Evolutionary conservation across 2,329 filamentous ascomycete genomes (phyloP).

Genomic region (Fusarium sarcochroum): DNA sequence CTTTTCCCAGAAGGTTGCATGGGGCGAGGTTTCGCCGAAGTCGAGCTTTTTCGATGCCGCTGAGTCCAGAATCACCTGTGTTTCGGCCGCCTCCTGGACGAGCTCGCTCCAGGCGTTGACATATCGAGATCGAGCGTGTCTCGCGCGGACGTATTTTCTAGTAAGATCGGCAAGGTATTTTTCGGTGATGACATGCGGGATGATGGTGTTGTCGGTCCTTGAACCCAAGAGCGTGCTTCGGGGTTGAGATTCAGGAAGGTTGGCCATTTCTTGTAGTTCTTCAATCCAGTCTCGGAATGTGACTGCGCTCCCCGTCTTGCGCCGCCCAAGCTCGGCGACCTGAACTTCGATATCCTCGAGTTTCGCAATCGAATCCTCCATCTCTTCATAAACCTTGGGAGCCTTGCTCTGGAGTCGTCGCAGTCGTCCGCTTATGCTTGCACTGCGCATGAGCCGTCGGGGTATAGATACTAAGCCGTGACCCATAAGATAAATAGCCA

Average conservation of each 20-base stretch:
- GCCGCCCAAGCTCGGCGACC: conserved; percentile 81
- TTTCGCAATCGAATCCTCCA: conserved; percentile 85
- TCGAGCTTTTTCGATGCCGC: conserved; percentile 84
- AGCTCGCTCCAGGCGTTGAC: conserved; percentile 87
- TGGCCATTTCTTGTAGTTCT: conserved; percentile 85
- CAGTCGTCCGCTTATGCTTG: conserved; percentile 81
- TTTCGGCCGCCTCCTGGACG: conserved; percentile 79
- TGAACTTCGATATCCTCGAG: conserved; percentile 87
- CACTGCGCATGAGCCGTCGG: conserved; percentile 82
- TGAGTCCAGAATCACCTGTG: conserved; percentile 88
- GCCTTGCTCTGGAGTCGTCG: conserved; percentile 83
- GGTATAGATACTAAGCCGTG: conserved; percentile 95
- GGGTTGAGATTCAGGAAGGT: conserved; percentile 73
- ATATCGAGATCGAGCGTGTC: conserved; percentile 87
- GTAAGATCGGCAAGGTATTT: conserved; percentile 94
- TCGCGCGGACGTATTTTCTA: conserved; percentile 82
- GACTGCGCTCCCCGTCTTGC: conserved; percentile 82
- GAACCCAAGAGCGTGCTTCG: conserved; percentile 58
- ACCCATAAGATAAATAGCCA: conserved; percentile 98
- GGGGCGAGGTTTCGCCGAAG: conserved; percentile 73
- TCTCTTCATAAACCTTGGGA: conserved; percentile 85
- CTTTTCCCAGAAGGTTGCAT: conserved; percentile 67
- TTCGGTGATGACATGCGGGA: conserved; percentile 90
- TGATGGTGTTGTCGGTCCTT: conserved; percentile 59
- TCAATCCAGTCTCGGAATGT: conserved; percentile 96